phyloP scores from a whole-genome alignment of 805 yeast genomes.

The Nakazawaea ambrosiae region DNA sequence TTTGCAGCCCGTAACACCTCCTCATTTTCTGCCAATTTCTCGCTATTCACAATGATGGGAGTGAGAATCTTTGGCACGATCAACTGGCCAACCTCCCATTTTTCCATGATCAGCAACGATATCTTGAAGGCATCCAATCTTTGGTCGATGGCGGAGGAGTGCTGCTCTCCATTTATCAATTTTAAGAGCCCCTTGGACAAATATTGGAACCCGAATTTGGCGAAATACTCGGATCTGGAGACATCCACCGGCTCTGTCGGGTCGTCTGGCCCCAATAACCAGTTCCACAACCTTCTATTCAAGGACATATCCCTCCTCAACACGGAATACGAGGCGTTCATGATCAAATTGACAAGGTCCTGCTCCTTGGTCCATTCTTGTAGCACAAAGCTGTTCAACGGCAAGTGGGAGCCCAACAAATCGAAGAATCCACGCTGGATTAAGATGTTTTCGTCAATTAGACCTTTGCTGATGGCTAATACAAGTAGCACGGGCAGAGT shows the following conservation, averaged over 20 bases:
- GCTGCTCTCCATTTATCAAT: slow-evolving; percentile 29
- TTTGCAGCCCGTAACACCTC: slow-evolving; percentile 54
- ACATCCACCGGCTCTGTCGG: slow-evolving; percentile 11
- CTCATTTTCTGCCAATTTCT: slow-evolving; percentile 26
- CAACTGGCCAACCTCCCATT: slow-evolving; percentile 87
- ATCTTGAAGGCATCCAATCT: slow-evolving; percentile 53
- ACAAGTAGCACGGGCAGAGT: slow-evolving; percentile 76
- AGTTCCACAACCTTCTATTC: slow-evolving; percentile 88
- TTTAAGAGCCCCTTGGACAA: slow-evolving; percentile 48
- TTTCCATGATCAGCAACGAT: slow-evolving; percentile 71
- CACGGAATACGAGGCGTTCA: slow-evolving; percentile 62
- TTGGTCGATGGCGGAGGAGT: slow-evolving; percentile 20
- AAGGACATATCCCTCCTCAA: slow-evolving; percentile 87
- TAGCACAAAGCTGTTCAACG: slow-evolving; percentile 54
- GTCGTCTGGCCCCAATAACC: slow-evolving; percentile 82
- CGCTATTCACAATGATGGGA: slow-evolving; percentile 51
- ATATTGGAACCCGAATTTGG: slow-evolving; percentile 42
- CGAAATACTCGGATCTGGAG: slow-evolving; percentile 50
- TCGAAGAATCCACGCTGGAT: slow-evolving; percentile 89
- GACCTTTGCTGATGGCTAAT: slow-evolving; percentile 65
- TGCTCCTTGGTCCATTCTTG: slow-evolving; percentile 36
- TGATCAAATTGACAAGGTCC: slow-evolving; percentile 53
- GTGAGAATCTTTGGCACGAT: slow-evolving; percentile 64
- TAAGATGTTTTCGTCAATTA: slow-evolving; percentile 58
- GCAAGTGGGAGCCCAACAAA: slow-evolving; percentile 59